phyloP scores from a whole-genome alignment of 352 stramenopile species.

The Phytophthora brassicae region DNA sequence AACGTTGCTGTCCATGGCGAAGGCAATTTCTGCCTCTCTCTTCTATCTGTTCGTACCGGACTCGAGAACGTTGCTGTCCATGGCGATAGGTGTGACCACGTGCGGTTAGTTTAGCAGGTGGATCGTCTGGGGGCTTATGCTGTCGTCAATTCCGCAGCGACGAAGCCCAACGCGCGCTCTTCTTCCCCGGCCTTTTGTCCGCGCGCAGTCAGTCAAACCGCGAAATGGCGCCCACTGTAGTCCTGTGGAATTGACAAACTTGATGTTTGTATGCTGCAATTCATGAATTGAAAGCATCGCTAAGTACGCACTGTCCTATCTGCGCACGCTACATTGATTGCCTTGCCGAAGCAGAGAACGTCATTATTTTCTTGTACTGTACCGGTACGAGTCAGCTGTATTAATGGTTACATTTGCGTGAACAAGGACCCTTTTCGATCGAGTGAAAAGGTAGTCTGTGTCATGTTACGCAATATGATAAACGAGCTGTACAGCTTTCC shows the following conservation, averaged over 20 bases:
- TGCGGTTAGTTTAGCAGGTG: no score
- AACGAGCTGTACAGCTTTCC: no score
- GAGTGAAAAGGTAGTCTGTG: no score
- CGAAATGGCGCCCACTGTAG: conserved; percentile 28
- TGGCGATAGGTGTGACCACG: no score
- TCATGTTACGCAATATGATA: no score
- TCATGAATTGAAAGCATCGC: conserved; percentile 44
- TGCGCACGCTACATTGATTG: conserved; percentile 16
- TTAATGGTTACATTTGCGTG: no score
- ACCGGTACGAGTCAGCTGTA: no score
- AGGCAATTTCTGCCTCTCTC: not conserved
- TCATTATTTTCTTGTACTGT: not conserved
- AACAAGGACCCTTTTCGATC: no score
- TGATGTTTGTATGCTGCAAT: conserved; percentile 54
- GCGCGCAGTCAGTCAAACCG: conserved; percentile 19
- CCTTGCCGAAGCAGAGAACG: no score
- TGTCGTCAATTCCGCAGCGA: not conserved
- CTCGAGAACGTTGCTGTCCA: conserved; percentile 14
- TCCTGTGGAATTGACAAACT: conserved; percentile 18
- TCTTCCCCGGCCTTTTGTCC: conserved; percentile 2
- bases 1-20: conserved; percentile 18
- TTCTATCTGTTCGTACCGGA: conserved; percentile 12
- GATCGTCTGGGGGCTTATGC: not conserved
- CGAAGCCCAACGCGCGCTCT: conserved; percentile 1
- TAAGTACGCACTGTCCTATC: conserved; percentile 10